Conservation (phyloP, 2,329 filamentous ascomycete species). For the Aspergillus texensis region DNA sequence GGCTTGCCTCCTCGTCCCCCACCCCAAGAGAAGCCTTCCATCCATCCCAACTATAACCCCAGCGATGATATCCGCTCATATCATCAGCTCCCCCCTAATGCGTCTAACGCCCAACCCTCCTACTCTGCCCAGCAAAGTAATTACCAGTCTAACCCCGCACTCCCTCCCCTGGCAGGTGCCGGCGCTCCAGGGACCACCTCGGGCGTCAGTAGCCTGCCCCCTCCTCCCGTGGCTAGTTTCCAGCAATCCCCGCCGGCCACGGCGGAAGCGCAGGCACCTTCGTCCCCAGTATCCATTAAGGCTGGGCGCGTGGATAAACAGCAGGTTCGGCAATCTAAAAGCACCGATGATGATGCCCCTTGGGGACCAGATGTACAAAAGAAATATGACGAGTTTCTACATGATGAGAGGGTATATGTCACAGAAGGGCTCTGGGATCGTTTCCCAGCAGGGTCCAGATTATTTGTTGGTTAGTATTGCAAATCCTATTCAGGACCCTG, state of each 20-base stretch:
- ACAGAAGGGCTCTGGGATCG: constrained; percentile 56
- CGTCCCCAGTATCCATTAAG: constrained; percentile 25
- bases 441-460: constrained; percentile 50
- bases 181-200: constrained; percentile 41
- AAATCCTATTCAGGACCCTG: background rate
- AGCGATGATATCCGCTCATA: constrained; percentile 44
- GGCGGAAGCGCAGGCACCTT: constrained; percentile 26
- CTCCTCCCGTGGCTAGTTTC: constrained; percentile 45
- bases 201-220: constrained; percentile 39
- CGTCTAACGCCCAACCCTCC: constrained; percentile 29
- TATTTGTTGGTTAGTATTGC: constrained; percentile 51
- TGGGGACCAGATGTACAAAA: constrained; percentile 53
- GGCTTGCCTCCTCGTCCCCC: constrained; percentile 50
- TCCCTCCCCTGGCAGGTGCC: constrained; percentile 29
- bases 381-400: constrained; percentile 55
- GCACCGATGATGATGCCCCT: constrained; percentile 44
- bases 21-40: constrained; percentile 45
- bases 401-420: constrained; percentile 54
- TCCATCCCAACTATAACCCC: constrained; percentile 41
- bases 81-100: constrained; percentile 39
- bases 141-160: constrained; percentile 29
- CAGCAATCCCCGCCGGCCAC: constrained; percentile 34
- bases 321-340: constrained; percentile 23
- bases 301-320: constrained; percentile 32
- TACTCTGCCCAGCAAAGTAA: constrained; percentile 41